Conservation (phyloP, 164 flowering plant species). For the Paratinospora sagittata region DNA sequence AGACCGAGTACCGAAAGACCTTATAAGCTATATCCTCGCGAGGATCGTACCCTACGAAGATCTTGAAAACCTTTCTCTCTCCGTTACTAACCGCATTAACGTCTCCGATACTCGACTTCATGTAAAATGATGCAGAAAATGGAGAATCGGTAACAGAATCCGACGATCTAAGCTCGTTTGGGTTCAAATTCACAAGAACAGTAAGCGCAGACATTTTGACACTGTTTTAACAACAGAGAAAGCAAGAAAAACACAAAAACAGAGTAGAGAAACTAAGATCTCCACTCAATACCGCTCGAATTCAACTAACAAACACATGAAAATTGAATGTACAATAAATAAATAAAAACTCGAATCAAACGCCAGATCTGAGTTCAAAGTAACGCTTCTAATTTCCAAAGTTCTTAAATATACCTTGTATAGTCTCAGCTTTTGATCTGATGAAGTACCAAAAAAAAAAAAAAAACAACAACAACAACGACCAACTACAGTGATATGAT, state of each 20-base stretch:
- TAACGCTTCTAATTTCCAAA: too few species aligned
- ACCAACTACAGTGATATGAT: too few species aligned
- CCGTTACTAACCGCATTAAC: slow-evolving; percentile 23
- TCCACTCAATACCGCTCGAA: neutral
- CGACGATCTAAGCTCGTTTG: neutral
- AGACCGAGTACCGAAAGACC: slow-evolving; percentile 70
- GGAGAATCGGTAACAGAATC: neutral
- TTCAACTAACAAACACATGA: neutral
- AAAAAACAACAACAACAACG: too few species aligned
- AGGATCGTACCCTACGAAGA: slow-evolving; percentile 87
- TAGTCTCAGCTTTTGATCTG: too few species aligned
- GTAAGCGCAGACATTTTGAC: neutral
- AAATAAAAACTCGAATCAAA: neutral
- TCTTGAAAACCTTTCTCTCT: slow-evolving; percentile 45
- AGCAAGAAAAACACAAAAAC: too few species aligned
- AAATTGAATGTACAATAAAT: too few species aligned
- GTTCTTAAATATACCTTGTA: too few species aligned
- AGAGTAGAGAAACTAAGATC: too few species aligned
- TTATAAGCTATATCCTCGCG: slow-evolving; percentile 77
- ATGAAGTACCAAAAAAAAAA: too few species aligned
- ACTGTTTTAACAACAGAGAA: too few species aligned
- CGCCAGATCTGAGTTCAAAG: too few species aligned
- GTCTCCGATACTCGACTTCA: slow-evolving; percentile 13
- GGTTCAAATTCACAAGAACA: slow-evolving; percentile 1
- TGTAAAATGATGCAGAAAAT: neutral